These are phyloP conservation scores for Pythium folliculosum DNA, from an alignment of 352 stramenopile species.

Conservation along the genomic window DNA sequence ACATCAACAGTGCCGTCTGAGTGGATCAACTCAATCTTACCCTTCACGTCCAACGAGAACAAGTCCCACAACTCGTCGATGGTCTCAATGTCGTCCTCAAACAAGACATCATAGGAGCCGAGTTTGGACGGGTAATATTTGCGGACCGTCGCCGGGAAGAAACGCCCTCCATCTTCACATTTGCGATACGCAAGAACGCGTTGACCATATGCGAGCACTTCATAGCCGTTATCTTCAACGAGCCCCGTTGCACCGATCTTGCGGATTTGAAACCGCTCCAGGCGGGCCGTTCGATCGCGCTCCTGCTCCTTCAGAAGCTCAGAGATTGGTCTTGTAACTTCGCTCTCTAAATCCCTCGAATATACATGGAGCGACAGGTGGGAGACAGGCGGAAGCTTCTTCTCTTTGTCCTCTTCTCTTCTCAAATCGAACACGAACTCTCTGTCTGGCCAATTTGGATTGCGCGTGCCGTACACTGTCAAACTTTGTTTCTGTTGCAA, in stretches of 20 bases:
- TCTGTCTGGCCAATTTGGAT: constrained; percentile 61
- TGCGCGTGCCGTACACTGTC: constrained; percentile 63
- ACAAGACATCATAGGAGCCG: constrained; percentile 55
- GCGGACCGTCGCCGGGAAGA: constrained; percentile 56
- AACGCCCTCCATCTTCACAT: constrained; percentile 55
- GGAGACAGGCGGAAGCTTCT: constrained; percentile 51
- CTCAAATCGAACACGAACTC: constrained; percentile 55
- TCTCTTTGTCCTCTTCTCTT: constrained; percentile 31
- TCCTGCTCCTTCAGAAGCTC: constrained; percentile 43
- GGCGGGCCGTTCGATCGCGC: constrained; percentile 28
- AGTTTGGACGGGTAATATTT: constrained; percentile 50
- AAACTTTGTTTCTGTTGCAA: constrained; percentile 56
- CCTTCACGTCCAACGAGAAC: constrained; percentile 60
- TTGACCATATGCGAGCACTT: constrained; percentile 60
- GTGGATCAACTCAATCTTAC: constrained; percentile 49
- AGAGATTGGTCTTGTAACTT: constrained; percentile 35
- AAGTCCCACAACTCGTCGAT: constrained; percentile 64
- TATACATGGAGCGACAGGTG: constrained; percentile 75
- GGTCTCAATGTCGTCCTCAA: constrained; percentile 56
- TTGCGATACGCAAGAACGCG: constrained; percentile 65
- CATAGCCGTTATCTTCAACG: constrained; percentile 46
- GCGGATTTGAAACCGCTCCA: constrained; percentile 52
- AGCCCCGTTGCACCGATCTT: constrained; percentile 58
- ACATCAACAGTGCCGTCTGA: constrained; percentile 62
- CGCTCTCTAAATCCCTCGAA: constrained; percentile 46